Percentiles rank a stretch among this genome's conserved stretches.
Conservation (phyloP, 2,329 filamentous ascomycete species). For the Xylariaceae sp. region DNA sequence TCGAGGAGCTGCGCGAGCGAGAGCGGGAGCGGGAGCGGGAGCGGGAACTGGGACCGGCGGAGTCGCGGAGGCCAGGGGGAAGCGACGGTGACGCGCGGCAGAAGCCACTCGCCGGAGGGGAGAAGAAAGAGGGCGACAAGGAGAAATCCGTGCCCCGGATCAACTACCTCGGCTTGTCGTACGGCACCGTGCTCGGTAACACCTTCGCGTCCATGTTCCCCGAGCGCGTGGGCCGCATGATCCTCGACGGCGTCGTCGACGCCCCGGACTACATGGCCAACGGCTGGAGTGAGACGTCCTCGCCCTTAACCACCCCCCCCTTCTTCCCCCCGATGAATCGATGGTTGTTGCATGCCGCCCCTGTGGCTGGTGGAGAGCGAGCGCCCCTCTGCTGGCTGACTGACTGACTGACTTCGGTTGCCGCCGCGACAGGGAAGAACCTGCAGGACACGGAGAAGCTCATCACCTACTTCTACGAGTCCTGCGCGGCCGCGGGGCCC, state of each 20-base stretch:
- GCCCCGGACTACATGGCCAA: conserved; percentile 27
- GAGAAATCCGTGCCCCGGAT: conserved; percentile 9
- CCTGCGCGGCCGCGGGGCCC: conserved; percentile 26
- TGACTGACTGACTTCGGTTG: too few relatives aligned
- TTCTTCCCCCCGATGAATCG: too few relatives aligned
- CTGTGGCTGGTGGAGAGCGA: too few relatives aligned
- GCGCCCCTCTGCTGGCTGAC: too few relatives aligned
- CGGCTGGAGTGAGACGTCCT: conserved; percentile 5
- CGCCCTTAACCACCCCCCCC: conserved; percentile 27
- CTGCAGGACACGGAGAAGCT: conserved; percentile 30
- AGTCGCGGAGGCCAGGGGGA: background rate
- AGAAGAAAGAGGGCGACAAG: conserved; percentile 1
- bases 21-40: too few relatives aligned
- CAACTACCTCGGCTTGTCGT: conserved; percentile 45
- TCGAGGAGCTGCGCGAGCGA: conserved; percentile 26
- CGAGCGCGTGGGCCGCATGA: conserved; percentile 31
- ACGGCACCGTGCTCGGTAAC: conserved; percentile 37
- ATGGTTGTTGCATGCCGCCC: too few relatives aligned
- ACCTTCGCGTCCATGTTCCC: conserved; percentile 37
- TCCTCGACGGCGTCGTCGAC: conserved; percentile 33
- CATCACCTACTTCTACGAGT: conserved; percentile 26
- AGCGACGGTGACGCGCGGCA: background rate
- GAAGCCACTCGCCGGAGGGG: background rate
- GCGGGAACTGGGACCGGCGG: background rate
- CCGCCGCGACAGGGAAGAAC: too few relatives aligned